phyloP scores from a whole-genome alignment of 2,329 filamentous ascomycete genomes.

The Colletotrichum truncatum region DNA sequence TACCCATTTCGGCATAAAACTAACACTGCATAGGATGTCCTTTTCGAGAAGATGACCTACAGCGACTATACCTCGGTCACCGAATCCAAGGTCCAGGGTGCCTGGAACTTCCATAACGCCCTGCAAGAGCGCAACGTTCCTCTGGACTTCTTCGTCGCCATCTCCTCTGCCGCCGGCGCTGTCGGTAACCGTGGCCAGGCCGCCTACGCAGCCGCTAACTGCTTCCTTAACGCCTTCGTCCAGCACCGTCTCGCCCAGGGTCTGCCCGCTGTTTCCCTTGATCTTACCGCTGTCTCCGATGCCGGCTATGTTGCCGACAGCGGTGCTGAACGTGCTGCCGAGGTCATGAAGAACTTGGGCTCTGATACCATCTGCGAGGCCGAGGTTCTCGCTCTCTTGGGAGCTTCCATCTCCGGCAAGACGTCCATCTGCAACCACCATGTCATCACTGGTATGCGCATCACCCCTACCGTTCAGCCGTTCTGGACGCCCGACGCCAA shows the following conservation, averaged over 20 bases:
- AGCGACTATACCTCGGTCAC: constrained; percentile 57
- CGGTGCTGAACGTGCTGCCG: constrained; percentile 47
- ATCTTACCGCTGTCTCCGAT: constrained; percentile 62
- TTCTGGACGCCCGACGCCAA: constrained; percentile 66
- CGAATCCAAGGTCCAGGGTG: constrained; percentile 60
- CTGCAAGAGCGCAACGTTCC: constrained; percentile 41
- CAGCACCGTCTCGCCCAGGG: constrained; percentile 50
- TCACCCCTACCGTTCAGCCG: constrained; percentile 54
- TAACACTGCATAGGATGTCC: constrained; percentile 47
- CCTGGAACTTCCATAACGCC: constrained; percentile 62
- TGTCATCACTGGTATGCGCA: constrained; percentile 63
- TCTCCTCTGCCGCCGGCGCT: constrained; percentile 61
- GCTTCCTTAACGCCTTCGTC: constrained; percentile 54
- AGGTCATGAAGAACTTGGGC: constrained; percentile 59
- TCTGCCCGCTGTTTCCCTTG: constrained; percentile 55
- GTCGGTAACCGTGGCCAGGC: constrained; percentile 62
- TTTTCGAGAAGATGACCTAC: constrained; percentile 63
- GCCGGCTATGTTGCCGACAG: constrained; percentile 61
- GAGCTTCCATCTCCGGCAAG: constrained; percentile 57
- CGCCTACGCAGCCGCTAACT: constrained; percentile 61
- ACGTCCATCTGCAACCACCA: constrained; percentile 55
- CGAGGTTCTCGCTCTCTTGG: constrained; percentile 64
- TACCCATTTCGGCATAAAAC: not conserved
- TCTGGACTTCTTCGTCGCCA: constrained; percentile 63
- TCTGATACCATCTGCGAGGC: constrained; percentile 59